Evolutionary conservation across 345 rosid genomes (phyloP).

Genomic region (Sisymbrium irio): DNA sequence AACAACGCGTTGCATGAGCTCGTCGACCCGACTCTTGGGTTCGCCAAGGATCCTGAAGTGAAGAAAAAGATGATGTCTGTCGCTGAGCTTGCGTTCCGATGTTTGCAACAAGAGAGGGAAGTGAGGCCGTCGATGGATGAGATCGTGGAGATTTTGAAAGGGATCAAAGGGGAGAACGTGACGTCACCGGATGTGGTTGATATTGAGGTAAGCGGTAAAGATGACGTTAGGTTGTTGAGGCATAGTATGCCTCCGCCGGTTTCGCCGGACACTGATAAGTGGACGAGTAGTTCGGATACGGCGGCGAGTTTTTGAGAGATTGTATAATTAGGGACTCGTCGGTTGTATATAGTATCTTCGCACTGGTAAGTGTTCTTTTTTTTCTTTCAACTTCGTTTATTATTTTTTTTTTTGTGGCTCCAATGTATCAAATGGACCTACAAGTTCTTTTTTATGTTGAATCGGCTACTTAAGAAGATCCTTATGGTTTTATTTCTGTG

Average conservation of each 20-base stretch:
- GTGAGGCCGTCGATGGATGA: constrained; percentile 78
- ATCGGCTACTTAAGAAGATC: background rate
- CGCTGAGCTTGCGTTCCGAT: constrained; percentile 70
- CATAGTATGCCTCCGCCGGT: constrained; percentile 47
- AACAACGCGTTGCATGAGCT: constrained; percentile 60
- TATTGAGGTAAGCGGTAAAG: constrained; percentile 32
- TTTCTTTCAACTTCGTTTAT: background rate
- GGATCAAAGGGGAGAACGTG: constrained; percentile 37
- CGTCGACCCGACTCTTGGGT: constrained; percentile 66
- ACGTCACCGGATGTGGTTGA: constrained; percentile 44
- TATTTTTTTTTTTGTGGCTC: background rate
- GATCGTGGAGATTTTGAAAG: constrained; percentile 48
- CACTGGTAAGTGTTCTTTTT: background rate
- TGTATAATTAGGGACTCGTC: background rate
- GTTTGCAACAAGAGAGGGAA: constrained; percentile 76
- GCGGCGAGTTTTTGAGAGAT: constrained; percentile 14
- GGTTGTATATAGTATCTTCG: background rate
- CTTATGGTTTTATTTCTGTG: background rate
- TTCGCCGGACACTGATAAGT: constrained; percentile 49
- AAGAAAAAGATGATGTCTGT: constrained; percentile 46
- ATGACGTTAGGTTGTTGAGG: constrained; percentile 53
- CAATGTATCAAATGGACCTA: background rate
- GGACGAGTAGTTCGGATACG: constrained; percentile 52
- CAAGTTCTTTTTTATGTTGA: background rate
- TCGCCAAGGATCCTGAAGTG: constrained; percentile 43